Conservation (phyloP, 163 green algal genomes). For the Chlorella variabilis region DNA sequence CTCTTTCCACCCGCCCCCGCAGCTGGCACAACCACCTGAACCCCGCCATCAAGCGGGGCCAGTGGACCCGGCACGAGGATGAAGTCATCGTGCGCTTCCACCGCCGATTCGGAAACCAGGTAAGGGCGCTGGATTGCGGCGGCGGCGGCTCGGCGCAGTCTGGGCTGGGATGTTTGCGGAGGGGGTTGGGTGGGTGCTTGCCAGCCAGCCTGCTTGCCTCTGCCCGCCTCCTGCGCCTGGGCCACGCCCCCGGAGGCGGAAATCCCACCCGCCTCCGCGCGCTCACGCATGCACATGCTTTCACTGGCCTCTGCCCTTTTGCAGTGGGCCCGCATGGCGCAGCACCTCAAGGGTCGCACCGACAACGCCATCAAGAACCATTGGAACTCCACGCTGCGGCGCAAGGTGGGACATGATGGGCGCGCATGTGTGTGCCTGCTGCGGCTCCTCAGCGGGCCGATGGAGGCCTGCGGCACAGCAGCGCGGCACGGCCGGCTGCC, state of each 20-base stretch:
- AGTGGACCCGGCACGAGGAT: slow-evolving; percentile 79
- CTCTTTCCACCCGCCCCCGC: no score
- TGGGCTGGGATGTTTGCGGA: no score
- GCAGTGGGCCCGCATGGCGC: slow-evolving; percentile 72
- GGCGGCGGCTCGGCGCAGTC: no score
- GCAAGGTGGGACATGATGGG: slow-evolving; percentile 50
- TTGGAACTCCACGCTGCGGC: slow-evolving; percentile 81
- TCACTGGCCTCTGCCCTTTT: neutral
- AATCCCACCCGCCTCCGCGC: no score
- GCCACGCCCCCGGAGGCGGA: no score
- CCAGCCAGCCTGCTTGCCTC: no score
- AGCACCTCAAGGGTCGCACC: slow-evolving; percentile 74
- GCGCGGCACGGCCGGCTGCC: no score
- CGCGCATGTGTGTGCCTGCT: no score
- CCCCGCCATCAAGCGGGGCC: slow-evolving; percentile 75
- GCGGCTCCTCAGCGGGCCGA: no score
- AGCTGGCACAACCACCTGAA: slow-evolving; percentile 93
- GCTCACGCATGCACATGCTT: neutral
- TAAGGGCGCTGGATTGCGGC: neutral
- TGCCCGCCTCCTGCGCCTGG: no score
- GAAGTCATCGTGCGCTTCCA: slow-evolving; percentile 70
- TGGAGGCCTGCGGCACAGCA: no score
- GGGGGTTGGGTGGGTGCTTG: no score
- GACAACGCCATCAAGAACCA: slow-evolving; percentile 92
- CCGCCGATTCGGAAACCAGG: slow-evolving; percentile 71